Evolutionary conservation across 441 rosid species (phyloP), one percentile per base, ranked within the genome.

Genomic region (Oxalis stricta): DNA sequence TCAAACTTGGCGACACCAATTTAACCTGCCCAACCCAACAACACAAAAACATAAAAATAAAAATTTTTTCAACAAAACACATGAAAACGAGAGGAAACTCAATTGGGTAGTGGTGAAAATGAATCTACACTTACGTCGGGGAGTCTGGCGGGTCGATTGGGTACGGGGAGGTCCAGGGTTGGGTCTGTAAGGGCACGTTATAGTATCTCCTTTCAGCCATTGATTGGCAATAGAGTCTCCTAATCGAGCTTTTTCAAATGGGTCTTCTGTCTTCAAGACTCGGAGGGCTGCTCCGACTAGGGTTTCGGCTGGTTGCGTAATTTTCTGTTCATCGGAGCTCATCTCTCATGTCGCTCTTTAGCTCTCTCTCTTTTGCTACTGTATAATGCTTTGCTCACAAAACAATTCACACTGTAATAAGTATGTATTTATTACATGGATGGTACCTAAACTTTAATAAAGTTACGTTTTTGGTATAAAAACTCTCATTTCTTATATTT

Each of bases 91-190:
- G 11, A 10, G 2, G 3, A 14, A 10, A 2, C 8, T n/a, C n/a
- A n/a, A n/a, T n/a, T n/a, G n/a, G n/a, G n/a, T n/a, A n/a, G n/a
- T n/a, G n/a, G 0, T 6, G 4, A 5, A 12, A 13, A 13, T 11
- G 10, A 40, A 0, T 2, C 8, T n/a, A 16, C 3, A 6, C 43
- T 3, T 56, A 79, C 96, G 37, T 74, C 49, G 56, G 77, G 9
- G 58, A 74, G 84, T 36, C 97, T 63, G 46, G 88, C 87, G 3
- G 91, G 94, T 26, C 83, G 87, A 20, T 82, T 84, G 6, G 91
- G 80, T 2, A 77, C 75, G n/a, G 74, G 33, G 34, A 81, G 61
- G 61, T 79, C 68, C n/a, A 63, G 24, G 31, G 67, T 45, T 13
- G 77, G 70, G 46, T 66, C n/a, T 46, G 68, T 75, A 84, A 5